Percentiles rank a stretch among this genome's conserved stretches.
phyloP scores from a whole-genome alignment of 345 rosid genomes.

The Gossypium rotundifolium region DNA sequence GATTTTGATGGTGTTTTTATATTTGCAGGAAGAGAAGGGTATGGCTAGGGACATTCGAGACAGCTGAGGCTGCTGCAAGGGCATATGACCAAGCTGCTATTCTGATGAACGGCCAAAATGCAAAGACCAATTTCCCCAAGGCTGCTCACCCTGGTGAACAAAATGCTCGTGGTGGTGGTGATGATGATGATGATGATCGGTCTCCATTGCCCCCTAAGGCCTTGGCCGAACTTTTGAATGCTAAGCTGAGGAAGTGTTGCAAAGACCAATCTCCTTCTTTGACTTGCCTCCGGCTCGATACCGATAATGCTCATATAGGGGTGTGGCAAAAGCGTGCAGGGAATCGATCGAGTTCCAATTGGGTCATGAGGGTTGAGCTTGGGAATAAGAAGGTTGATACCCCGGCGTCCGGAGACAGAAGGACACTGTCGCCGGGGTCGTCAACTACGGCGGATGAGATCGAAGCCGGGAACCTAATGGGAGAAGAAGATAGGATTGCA shows the following conservation, averaged over 20 bases:
- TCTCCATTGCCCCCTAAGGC: constrained; percentile 31
- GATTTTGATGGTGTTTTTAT: background rate
- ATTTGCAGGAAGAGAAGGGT: constrained; percentile 60
- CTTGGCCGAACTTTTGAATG: constrained; percentile 41
- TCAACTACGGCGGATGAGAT: constrained; percentile 8
- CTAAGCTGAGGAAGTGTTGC: constrained; percentile 54
- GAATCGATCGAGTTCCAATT: constrained; percentile 35
- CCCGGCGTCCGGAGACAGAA: constrained; percentile 6
- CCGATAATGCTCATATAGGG: constrained; percentile 56
- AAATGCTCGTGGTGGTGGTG: background rate
- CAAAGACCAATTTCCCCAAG: constrained; percentile 64
- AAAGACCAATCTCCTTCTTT: constrained; percentile 53
- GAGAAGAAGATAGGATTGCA: constrained; percentile 52
- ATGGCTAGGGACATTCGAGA: constrained; percentile 79
- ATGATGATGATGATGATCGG: background rate
- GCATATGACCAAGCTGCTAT: constrained; percentile 71
- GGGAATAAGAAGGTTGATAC: constrained; percentile 22
- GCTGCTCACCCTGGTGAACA: background rate
- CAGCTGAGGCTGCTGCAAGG: constrained; percentile 71
- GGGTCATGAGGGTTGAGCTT: constrained; percentile 72
- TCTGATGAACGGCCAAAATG: constrained; percentile 63
- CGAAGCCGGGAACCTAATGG: constrained; percentile 19
- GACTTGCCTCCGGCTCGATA: constrained; percentile 70
- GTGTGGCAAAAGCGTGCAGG: constrained; percentile 81
- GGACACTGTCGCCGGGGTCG: constrained; percentile 9